Evolutionary conservation across 2,329 filamentous ascomycete genomes (phyloP), one percentile per base, ranked within the genome.

Genomic region (Curvularia eragrostidis): DNA sequence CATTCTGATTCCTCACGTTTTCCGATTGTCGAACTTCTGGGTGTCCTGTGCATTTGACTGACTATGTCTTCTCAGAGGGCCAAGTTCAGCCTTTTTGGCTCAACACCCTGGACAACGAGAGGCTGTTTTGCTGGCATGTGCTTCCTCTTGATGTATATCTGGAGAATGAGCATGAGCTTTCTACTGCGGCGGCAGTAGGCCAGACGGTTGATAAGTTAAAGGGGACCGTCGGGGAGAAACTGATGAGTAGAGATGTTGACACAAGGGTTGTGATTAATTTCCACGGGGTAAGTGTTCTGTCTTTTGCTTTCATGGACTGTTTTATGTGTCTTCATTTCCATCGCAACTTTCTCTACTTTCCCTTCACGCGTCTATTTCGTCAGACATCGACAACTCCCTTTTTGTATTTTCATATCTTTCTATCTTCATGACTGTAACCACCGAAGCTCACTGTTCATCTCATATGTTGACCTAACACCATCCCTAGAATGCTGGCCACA

Each of bases 11-110:
- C 28, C n/a, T 23, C 5, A 18, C 8, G 4, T 39, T 24, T 28
- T 36, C 19, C 36, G 28, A 15, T 21, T 3, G 39, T 4, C 13
- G 1, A 1, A 8, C 15, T 24, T 26, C 3, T 36, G 24, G n/a
- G 23, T 43, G 15, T 15, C n/a, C 13, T 24, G n/a, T 13, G 5
- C n/a, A 15, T 9, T 21, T n/a, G 26, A 28, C 10, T 42, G 24
- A 32, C 46, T 44, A 23, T 26, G 5, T 19, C 3, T 2, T 44
- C 12, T 23, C 39, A 94, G 91, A 87, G 72, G 92, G 93, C 66
- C 94, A 98, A 78, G 90, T 96, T 2, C 93, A 91, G 5, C 91
- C 94, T 0, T 97, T 98, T 75, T 87, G 85, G 47, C 78, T 98
- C 36, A 79, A 78, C 3, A 95, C 92, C 0, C 81, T 86, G 1